Conservation (phyloP, 2,329 filamentous ascomycete genomes). For the Cladobotryum protrusum region DNA sequence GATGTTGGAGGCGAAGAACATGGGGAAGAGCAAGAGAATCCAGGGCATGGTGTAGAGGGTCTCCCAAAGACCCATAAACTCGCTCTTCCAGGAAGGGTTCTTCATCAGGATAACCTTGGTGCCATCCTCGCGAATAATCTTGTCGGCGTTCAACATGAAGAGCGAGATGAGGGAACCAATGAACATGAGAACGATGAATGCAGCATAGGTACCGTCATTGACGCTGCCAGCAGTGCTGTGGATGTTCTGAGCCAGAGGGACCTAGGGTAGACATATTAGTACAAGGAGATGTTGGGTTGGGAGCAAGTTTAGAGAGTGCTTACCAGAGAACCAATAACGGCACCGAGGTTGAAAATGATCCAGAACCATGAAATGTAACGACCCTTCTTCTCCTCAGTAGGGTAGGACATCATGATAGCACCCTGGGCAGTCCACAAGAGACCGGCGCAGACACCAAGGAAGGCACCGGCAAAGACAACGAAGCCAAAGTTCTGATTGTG, state of each 20-base stretch:
- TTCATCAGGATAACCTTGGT: conserved; percentile 82
- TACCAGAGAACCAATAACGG: conserved; percentile 71
- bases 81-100: conserved; percentile 78
- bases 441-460: conserved; percentile 72
- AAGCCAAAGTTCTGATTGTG: conserved; percentile 64
- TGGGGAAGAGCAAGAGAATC: conserved; percentile 55
- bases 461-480: conserved; percentile 68
- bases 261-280: conserved; percentile 21
- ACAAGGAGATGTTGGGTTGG: neutral
- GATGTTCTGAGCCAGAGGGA: conserved; percentile 64
- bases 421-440: conserved; percentile 79
- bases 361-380: conserved; percentile 88
- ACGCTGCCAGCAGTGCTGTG: conserved; percentile 48
- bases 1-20: conserved; percentile 50
- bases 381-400: conserved; percentile 73
- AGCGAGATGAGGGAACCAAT: conserved; percentile 64
- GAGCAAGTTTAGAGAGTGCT: conserved; percentile 15
- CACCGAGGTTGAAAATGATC: conserved; percentile 91
- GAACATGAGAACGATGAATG: conserved; percentile 78
- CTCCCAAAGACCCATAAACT: conserved; percentile 69
- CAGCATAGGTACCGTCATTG: conserved; percentile 77
- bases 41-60: conserved; percentile 65
- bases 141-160: conserved; percentile 62
- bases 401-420: conserved; percentile 86
- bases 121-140: conserved; percentile 70